Conservation (phyloP, 2,329 filamentous ascomycete genomes). For the Drechslerella dactyloides region DNA sequence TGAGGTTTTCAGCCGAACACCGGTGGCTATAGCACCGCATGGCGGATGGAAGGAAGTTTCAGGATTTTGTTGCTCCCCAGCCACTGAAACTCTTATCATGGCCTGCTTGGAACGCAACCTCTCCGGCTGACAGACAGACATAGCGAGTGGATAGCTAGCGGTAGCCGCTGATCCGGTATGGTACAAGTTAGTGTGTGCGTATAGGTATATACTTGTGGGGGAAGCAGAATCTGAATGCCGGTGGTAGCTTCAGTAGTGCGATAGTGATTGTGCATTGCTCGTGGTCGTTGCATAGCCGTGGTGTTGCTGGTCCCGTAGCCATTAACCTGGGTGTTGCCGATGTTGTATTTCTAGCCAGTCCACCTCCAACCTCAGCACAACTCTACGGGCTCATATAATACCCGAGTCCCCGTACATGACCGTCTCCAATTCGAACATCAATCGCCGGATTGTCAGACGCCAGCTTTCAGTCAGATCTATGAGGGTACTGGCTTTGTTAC, state of each 20-base stretch:
- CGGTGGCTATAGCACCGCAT: not conserved
- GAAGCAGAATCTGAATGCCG: too few species aligned
- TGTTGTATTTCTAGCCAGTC: slow-evolving; percentile 23
- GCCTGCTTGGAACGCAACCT: slow-evolving; percentile 6
- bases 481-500: too few species aligned
- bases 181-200: too few species aligned
- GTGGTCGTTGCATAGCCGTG: not conserved
- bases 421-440: too few species aligned
- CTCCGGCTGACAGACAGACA: slow-evolving; percentile 28
- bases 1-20: not conserved
- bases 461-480: too few species aligned
- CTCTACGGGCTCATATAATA: too few species aligned
- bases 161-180: not conserved
- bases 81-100: not conserved
- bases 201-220: too few species aligned
- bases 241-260: too few species aligned
- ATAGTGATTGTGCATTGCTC: not conserved
- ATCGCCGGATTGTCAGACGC: too few species aligned
- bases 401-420: too few species aligned
- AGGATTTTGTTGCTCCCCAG: not conserved
- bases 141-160: not conserved
- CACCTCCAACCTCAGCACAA: too few species aligned
- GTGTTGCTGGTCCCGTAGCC: not conserved
- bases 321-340: slow-evolving; percentile 15
- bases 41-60: not conserved